Evolutionary conservation across 2,329 filamentous ascomycete genomes (phyloP).

Genomic region (Claviceps citrina): DNA sequence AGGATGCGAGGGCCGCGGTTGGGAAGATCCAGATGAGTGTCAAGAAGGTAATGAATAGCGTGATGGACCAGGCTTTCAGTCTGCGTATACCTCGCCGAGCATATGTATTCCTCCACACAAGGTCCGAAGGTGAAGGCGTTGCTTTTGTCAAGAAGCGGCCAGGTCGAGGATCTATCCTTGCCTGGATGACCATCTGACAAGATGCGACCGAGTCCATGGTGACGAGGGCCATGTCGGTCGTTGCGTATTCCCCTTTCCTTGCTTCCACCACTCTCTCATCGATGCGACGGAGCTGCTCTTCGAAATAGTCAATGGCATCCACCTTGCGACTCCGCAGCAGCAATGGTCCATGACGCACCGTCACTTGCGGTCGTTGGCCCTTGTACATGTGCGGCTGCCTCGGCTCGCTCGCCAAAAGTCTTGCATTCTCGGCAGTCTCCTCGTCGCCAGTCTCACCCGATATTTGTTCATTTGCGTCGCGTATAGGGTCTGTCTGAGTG

Average conservation of each 20-base stretch:
- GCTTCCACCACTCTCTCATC: constrained; percentile 60
- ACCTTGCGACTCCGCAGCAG: constrained; percentile 55
- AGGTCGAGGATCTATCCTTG: constrained; percentile 79
- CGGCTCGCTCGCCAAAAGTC: constrained; percentile 37
- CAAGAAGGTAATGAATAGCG: constrained; percentile 64
- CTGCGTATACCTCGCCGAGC: constrained; percentile 58
- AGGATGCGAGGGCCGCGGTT: constrained; percentile 60
- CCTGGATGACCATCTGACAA: constrained; percentile 90
- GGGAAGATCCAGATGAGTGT: constrained; percentile 81
- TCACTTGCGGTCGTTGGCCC: constrained; percentile 47
- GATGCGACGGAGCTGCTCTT: constrained; percentile 63
- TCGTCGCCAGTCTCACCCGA: constrained; percentile 20
- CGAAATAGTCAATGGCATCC: constrained; percentile 89
- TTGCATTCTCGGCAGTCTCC: constrained; percentile 39
- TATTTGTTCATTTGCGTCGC: constrained; percentile 13
- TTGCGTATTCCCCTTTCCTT: constrained; percentile 58
- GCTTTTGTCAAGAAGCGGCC: constrained; percentile 71
- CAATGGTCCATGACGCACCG: constrained; percentile 65
- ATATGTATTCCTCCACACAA: constrained; percentile 95
- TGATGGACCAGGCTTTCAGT: constrained; percentile 68
- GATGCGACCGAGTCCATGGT: constrained; percentile 94
- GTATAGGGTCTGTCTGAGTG: constrained; percentile 3
- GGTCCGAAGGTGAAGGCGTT: constrained; percentile 75
- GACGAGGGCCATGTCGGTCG: constrained; percentile 80
- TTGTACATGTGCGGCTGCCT: constrained; percentile 20